Conservation (phyloP, 805 yeast species). For the Wickerhamomyces chambardii region DNA sequence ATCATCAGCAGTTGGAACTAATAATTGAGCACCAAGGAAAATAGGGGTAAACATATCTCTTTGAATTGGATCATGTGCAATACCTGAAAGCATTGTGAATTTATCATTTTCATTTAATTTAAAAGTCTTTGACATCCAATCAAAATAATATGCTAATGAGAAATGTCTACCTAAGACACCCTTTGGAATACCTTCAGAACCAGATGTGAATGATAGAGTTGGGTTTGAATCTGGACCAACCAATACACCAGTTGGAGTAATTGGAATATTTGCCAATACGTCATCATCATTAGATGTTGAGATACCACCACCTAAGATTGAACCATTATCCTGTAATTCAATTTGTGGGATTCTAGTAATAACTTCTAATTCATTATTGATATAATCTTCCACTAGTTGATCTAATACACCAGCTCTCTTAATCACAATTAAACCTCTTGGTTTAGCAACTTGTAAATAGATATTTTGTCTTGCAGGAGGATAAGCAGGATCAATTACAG, state of each 20-base stretch:
- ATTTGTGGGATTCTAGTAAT: slow-evolving; percentile 69
- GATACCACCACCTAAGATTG: slow-evolving; percentile 47
- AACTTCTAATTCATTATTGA: slow-evolving; percentile 62
- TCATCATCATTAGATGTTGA: slow-evolving; percentile 31
- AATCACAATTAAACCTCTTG: slow-evolving; percentile 82
- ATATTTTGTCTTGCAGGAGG: slow-evolving; percentile 97
- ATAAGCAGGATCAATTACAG: slow-evolving; percentile 98
- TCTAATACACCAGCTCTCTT: slow-evolving; percentile 84
- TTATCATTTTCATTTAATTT: slow-evolving; percentile 69
- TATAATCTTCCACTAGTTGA: slow-evolving; percentile 69
- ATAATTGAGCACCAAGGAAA: slow-evolving; percentile 86
- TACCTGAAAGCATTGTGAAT: slow-evolving; percentile 97
- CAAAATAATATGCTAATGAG: slow-evolving; percentile 94
- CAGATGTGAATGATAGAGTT: slow-evolving; percentile 92
- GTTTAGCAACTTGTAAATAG: slow-evolving; percentile 88
- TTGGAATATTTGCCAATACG: slow-evolving; percentile 37
- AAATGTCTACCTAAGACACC: slow-evolving; percentile 98
- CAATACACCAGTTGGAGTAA: slow-evolving; percentile 70
- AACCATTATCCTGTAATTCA: slow-evolving; percentile 70
- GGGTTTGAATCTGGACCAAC: slow-evolving; percentile 99
- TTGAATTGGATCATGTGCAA: slow-evolving; percentile 99
- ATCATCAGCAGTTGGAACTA: slow-evolving; percentile 94
- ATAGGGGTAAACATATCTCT: slow-evolving; percentile 98
- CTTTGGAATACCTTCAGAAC: slow-evolving; percentile 97
- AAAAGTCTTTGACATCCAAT: slow-evolving; percentile 94